phyloP scores from a whole-genome alignment of 805 yeast species.

The Allodekkera sacchari region DNA sequence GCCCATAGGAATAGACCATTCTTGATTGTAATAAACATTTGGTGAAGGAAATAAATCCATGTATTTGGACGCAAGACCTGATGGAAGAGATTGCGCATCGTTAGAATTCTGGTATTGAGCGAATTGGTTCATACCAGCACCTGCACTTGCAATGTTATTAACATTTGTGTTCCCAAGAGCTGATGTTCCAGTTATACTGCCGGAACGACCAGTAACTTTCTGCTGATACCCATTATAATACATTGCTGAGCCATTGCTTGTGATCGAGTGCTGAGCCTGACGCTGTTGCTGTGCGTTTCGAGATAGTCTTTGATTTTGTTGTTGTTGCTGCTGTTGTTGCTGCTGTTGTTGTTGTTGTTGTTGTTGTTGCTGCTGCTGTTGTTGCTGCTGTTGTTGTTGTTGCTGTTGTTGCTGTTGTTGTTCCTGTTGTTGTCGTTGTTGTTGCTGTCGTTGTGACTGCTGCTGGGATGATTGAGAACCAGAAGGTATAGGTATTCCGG shows the following conservation, averaged over 20 bases:
- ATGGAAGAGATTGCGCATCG: slow-evolving; percentile 63
- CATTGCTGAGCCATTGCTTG: too few relatives aligned
- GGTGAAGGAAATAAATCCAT: slow-evolving; percentile 79
- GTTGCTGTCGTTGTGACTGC: slow-evolving; percentile 7
- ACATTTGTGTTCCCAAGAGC: background rate
- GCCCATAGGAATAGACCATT: slow-evolving; percentile 41
- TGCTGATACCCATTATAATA: too few relatives aligned
- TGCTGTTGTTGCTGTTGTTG: slow-evolving; percentile 16
- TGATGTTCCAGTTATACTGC: too few relatives aligned
- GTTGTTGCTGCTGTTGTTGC: slow-evolving; percentile 6
- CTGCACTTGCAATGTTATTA: too few relatives aligned
- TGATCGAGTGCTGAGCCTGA: too few relatives aligned
- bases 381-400: slow-evolving; percentile 12
- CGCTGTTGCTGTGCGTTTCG: too few relatives aligned
- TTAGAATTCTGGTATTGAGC: slow-evolving; percentile 6
- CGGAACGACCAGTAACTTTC: too few relatives aligned
- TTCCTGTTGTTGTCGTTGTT: slow-evolving; percentile 17
- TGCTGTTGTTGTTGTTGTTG: slow-evolving; percentile 1
- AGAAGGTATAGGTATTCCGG: slow-evolving; percentile 4
- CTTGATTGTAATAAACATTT: slow-evolving; percentile 58
- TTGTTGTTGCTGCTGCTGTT: slow-evolving; percentile 5
- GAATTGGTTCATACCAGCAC: background rate
- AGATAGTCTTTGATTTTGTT: slow-evolving; percentile 24
- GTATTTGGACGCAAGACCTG: slow-evolving; percentile 62
- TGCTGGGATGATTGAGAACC: slow-evolving; percentile 1